Conservation (phyloP, 1,284 basidiomycete genomes). For the Ceratobasidium sp. region DNA sequence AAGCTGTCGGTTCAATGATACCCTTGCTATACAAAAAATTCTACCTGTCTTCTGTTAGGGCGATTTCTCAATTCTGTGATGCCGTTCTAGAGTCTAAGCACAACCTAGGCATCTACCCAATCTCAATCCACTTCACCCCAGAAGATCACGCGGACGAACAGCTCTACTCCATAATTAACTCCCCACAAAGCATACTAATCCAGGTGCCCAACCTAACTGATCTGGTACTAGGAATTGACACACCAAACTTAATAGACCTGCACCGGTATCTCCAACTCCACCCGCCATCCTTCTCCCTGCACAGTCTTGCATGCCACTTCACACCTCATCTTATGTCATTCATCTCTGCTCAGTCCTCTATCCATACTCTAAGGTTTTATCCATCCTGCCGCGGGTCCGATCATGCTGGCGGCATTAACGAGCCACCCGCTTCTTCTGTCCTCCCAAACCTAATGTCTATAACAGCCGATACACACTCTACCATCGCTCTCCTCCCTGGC, state of each 20-base stretch:
- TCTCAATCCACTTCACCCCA: neutral
- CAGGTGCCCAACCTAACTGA: constrained; percentile 10
- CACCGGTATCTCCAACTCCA: neutral
- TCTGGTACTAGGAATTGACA: constrained; percentile 4
- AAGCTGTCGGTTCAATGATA: neutral
- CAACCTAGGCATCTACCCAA: constrained; percentile 2
- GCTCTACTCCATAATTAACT: too few relatives aligned
- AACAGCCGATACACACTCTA: neutral
- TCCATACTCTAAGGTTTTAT: neutral
- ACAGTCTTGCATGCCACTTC: too few relatives aligned
- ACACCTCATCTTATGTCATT: too few relatives aligned
- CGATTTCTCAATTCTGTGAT: constrained; percentile 17
- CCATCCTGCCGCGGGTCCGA: neutral
- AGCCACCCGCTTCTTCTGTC: neutral
- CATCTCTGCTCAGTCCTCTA: too few relatives aligned
- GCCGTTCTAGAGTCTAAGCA: neutral
- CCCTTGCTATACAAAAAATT: constrained; percentile 11
- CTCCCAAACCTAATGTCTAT: neutral
- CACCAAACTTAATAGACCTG: constrained; percentile 2
- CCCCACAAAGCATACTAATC: too few relatives aligned
- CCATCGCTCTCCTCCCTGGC: neutral
- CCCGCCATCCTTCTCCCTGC: constrained; percentile 9
- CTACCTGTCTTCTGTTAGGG: neutral
- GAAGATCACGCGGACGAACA: neutral
- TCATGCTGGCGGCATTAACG: neutral